A percentile compares a stretch with the other conserved stretches of the same genome.
phyloP scores from a whole-genome alignment of 1,284 basidiomycete species.

The Pascua guehoae region DNA sequence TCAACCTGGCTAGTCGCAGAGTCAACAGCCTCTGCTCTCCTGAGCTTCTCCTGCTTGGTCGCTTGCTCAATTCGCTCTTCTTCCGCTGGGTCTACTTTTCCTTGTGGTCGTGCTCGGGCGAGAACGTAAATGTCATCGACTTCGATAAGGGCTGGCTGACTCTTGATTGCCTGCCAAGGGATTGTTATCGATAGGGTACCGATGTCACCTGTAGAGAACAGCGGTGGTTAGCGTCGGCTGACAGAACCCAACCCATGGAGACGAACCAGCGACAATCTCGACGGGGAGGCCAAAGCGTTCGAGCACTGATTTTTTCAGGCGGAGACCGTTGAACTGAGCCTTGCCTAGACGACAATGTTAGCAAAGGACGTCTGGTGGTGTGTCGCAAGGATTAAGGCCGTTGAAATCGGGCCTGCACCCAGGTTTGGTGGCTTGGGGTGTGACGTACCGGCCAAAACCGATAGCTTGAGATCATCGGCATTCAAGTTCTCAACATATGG shows the following conservation, averaged over 20 bases:
- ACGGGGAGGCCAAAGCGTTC: slow-evolving; percentile 96
- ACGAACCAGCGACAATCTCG: slow-evolving; percentile 84
- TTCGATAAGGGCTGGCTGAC: slow-evolving; percentile 84
- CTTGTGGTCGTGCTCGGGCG: slow-evolving; percentile 40
- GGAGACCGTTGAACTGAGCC: slow-evolving; percentile 73
- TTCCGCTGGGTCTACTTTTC: slow-evolving; percentile 70
- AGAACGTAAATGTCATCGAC: slow-evolving; percentile 95
- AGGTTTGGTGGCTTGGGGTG: too few relatives aligned
- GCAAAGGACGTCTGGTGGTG: neutral
- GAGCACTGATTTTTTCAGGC: slow-evolving; percentile 87
- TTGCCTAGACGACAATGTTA: slow-evolving; percentile 58
- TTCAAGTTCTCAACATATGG: slow-evolving; percentile 97
- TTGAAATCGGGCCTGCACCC: neutral
- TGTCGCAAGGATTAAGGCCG: neutral
- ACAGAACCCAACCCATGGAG: neutral
- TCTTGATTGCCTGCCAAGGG: slow-evolving; percentile 93
- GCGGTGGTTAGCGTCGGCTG: neutral
- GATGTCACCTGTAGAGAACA: slow-evolving; percentile 67
- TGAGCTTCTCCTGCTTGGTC: slow-evolving; percentile 81
- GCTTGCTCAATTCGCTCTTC: slow-evolving; percentile 79
- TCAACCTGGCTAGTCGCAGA: slow-evolving; percentile 52
- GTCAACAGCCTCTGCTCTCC: slow-evolving; percentile 83
- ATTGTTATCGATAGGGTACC: slow-evolving; percentile 88
- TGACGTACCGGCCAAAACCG: slow-evolving; percentile 75
- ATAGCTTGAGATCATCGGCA: slow-evolving; percentile 90